phyloP scores from a whole-genome alignment of 176 grass and related monocot species.

The Carex littledalei region DNA sequence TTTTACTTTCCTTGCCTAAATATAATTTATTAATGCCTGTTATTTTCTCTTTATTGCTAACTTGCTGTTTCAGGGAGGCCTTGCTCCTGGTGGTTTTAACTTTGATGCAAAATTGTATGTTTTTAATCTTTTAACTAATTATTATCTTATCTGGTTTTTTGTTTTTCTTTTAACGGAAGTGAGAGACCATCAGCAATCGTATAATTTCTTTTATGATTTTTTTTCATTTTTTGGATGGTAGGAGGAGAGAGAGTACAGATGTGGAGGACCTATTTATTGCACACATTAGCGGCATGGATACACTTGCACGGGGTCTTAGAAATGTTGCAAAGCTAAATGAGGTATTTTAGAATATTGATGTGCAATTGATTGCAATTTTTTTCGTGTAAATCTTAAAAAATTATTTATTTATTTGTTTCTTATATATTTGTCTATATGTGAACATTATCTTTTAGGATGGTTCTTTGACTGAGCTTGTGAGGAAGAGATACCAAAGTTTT shows the following conservation, averaged over 20 bases:
- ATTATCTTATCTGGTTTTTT: constrained; percentile 6
- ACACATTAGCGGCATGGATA: constrained; percentile 97
- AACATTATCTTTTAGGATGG: constrained; percentile 50
- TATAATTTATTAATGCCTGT: background rate
- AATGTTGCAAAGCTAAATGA: constrained; percentile 74
- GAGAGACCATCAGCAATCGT: background rate
- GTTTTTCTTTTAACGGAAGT: background rate
- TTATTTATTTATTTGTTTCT: background rate
- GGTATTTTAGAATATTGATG: constrained; percentile 40
- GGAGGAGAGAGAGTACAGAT: constrained; percentile 97
- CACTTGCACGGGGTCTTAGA: constrained; percentile 72
- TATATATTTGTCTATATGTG: background rate
- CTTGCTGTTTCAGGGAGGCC: constrained; percentile 56
- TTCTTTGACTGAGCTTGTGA: constrained; percentile 76
- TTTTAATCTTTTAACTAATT: background rate
- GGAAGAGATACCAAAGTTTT: constrained; percentile 93
- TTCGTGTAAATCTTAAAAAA: background rate
- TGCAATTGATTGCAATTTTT: background rate
- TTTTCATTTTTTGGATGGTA: constrained; percentile 23
- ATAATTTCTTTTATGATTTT: background rate
- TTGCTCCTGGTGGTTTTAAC: constrained; percentile 97
- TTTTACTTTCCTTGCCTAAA: background rate
- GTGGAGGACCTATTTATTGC: constrained; percentile 93
- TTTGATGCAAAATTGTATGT: constrained; percentile 93
- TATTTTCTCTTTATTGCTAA: background rate